Evolutionary conservation across 2,329 filamentous ascomycete species (phyloP), one percentile per base, ranked within the genome.

Genomic region (Nannizziopsis arthrosporioides): DNA sequence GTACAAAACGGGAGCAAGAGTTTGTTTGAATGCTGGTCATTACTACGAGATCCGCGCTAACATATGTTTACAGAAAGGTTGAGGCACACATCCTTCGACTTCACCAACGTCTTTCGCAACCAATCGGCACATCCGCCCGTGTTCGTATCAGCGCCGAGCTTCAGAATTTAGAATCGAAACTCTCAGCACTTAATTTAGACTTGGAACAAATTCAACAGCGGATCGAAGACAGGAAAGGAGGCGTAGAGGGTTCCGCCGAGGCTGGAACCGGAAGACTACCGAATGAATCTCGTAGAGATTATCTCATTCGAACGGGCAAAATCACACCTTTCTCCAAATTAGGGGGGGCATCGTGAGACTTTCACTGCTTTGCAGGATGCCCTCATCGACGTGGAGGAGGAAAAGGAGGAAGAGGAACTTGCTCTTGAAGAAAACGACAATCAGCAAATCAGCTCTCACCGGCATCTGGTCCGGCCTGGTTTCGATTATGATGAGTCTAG

Each of bases 251-350:
- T 9, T 64, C 66, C 2, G 66, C 69, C 1, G 65, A 70, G 30
- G 59, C 62, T 45, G 68, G 71, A 19, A 58, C 66, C 3, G 70
- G 68, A 50, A 79, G 78, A 47, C 67, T 90, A 49, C 80, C 85
- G 1, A 85, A 85, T 51, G 92, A 96, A 68, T 87, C 78, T 18
- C 81, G 86, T 52, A 79, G 89, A 44, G 89, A 94, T 41, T 98
- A 85, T 62, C 76, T 98, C 41, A 92, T 98, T 42, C 81, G 92
- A 22, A 98, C 90, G 0, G 92, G 92, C 52, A 96, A 96, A 68
- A 96, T 98, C 56, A 98, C 92, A 0, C 92, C 92, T 0, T 98
- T 98, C 60, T 85, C 88, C 6, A 85, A 82, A 54, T 77, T 94
- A 57, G 80, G 80, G 19, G 73, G 41, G 15, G 22, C 42, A 18